Conservation (phyloP, 2,329 filamentous ascomycete genomes). For the Stachybotrys echinatus region DNA sequence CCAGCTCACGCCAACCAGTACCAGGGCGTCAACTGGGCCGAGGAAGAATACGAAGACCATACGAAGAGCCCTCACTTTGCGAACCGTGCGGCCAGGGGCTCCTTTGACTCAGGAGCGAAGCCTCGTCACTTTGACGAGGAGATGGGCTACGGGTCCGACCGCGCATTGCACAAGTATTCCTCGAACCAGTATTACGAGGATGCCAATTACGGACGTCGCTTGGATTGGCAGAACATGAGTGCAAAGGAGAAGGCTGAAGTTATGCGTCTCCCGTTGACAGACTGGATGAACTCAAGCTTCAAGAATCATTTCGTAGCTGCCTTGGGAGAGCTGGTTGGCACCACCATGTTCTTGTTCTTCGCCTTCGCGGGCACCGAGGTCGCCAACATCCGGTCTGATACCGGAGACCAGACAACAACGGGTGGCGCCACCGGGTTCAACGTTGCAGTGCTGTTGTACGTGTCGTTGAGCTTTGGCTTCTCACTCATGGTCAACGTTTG, state of each 20-base stretch:
- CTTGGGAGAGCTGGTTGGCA: conserved; percentile 34
- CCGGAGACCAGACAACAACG: conserved; percentile 29
- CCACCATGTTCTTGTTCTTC: conserved; percentile 38
- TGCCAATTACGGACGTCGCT: conserved; percentile 12
- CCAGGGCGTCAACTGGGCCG: conserved; percentile 11
- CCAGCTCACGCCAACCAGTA: conserved; percentile 5
- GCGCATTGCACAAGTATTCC: not conserved
- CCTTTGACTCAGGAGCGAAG: conserved; percentile 8
- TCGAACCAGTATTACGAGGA: not conserved
- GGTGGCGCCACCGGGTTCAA: conserved; percentile 37
- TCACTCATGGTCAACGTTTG: conserved; percentile 41
- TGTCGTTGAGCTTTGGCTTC: conserved; percentile 35
- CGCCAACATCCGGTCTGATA: conserved; percentile 30
- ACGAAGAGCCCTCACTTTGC: conserved; percentile 8
- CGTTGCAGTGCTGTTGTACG: conserved; percentile 35
- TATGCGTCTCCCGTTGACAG: conserved; percentile 36
- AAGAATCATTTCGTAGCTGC: conserved; percentile 37
- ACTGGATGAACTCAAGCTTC: conserved; percentile 41
- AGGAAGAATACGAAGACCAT: conserved; percentile 13
- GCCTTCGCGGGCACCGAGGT: conserved; percentile 35
- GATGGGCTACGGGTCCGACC: conserved; percentile 9
- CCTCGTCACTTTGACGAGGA: conserved; percentile 16
- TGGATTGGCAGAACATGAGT: conserved; percentile 33
- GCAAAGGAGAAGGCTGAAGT: conserved; percentile 35
- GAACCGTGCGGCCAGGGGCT: conserved; percentile 10